Conservation (phyloP, 306 rosid genomes). For the Vachellia pachyceras region DNA sequence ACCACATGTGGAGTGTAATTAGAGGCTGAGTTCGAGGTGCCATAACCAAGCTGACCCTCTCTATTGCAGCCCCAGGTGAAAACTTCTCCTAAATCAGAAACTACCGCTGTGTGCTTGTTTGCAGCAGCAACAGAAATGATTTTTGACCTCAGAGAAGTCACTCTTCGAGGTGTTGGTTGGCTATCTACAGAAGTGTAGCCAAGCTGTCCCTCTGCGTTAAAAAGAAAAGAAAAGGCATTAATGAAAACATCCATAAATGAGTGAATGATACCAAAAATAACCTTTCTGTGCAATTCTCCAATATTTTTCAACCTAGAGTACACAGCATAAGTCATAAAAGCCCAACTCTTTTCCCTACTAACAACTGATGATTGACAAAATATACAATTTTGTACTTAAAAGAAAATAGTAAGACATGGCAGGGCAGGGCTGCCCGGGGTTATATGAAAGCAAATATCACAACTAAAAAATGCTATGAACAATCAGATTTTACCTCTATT, state of each 20-base stretch:
- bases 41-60: constrained; percentile 99
- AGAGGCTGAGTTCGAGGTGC: constrained; percentile 97
- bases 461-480: not conserved
- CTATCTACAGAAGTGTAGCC: constrained; percentile 96
- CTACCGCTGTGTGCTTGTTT: constrained; percentile 95
- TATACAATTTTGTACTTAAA: not conserved
- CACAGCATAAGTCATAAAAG: constrained; percentile 23
- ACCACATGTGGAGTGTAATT: constrained; percentile 88
- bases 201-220: constrained; percentile 90
- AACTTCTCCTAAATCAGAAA: constrained; percentile 87
- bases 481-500: constrained; percentile 81
- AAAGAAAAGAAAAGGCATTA: not conserved
- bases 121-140: constrained; percentile 90
- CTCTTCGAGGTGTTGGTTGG: constrained; percentile 94
- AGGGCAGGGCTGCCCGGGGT: constrained; percentile 32
- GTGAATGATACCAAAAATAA: not conserved
- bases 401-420: constrained; percentile 11
- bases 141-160: constrained; percentile 78
- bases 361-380: not conserved
- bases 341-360: constrained; percentile 13
- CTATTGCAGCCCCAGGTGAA: constrained; percentile 96
- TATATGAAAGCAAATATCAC: constrained; percentile 20
- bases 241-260: constrained; percentile 24
- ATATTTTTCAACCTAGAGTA: constrained; percentile 4
- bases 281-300: constrained; percentile 25